Percentiles rank a stretch among this genome's conserved stretches.
These are phyloP conservation scores for Trypanosoma scelopori DNA, from an alignment of 208 protist species.

Conservation along the genomic window DNA sequence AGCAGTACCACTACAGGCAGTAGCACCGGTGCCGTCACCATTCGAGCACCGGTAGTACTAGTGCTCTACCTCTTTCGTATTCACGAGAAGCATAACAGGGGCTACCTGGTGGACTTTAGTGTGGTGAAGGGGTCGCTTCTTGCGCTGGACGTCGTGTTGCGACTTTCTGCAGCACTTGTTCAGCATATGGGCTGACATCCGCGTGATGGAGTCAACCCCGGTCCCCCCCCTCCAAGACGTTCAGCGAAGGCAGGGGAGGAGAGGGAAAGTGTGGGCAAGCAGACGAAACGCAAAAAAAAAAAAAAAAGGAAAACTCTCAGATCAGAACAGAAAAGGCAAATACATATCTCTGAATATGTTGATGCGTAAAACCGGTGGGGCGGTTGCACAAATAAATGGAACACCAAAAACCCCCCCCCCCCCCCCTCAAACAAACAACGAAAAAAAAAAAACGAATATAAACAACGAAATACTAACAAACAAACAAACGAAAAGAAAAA, in stretches of 20 bases:
- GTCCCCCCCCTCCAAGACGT: background rate
- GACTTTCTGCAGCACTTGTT: slow-evolving; percentile 54
- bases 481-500: too few relatives aligned
- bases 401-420: too few relatives aligned
- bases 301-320: background rate
- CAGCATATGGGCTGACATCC: slow-evolving; percentile 27
- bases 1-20: background rate
- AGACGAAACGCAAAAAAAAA: background rate
- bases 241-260: background rate
- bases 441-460: too few relatives aligned
- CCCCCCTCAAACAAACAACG: too few relatives aligned
- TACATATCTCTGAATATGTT: too few relatives aligned
- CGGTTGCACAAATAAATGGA: too few relatives aligned
- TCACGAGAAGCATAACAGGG: slow-evolving; percentile 77
- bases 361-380: too few relatives aligned
- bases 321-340: too few relatives aligned
- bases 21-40: background rate
- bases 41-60: slow-evolving; percentile 41
- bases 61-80: slow-evolving; percentile 81
- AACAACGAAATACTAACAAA: too few relatives aligned
- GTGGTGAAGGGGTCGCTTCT: slow-evolving; percentile 60
- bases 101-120: slow-evolving; percentile 76
- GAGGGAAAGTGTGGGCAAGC: background rate
- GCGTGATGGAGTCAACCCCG: background rate
- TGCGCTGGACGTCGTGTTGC: slow-evolving; percentile 57